Evolutionary conservation across 2,329 filamentous ascomycete species (phyloP), one percentile per base, ranked within the genome.

Genomic region (Sclerotinia minor): DNA sequence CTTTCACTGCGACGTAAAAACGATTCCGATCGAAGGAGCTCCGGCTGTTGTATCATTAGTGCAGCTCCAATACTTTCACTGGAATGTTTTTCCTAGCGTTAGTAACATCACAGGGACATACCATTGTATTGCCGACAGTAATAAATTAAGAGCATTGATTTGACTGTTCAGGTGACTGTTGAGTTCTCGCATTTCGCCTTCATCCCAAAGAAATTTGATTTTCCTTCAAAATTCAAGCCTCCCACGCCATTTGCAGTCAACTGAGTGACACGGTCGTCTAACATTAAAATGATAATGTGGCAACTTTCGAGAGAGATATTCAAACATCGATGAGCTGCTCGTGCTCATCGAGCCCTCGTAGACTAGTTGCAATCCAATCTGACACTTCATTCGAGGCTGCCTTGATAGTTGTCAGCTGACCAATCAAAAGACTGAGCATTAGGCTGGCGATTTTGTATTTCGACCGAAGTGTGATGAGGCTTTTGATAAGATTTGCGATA

Each of bases 291-390:
- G 7, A 65, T 15, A n/a, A 65, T 19, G 9, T 49, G 24, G 24
- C 24, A 57, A 17, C 52, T 35, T 29, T 26, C 41, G 2, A 57
- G 15, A 19, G 63, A 65, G 24, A 32, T 45, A 17, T 58, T 17
- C 7, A 65, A 26, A 47, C 38, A 32, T 38, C 4, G 38, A 58
- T 26, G 21, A 65, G 63, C 35, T 65, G 63, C 24, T 65, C 41
- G 9, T 49, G 41, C n/a, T 24, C 29, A 0, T 11, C 26, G 21
- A 38, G 29, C 6, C 41, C 26, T 5, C 19, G 50, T 4, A 65
- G 41, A 38, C 41, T 41, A 4, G 24, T 44, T 2, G 32, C 13
- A 11, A 53, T 53, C 52, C 41, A 65, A 6, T 45, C 13, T 24
- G 41, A 32, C 6, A 65, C 26, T 29, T 65, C 32, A n/a, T 38